These are phyloP conservation scores for Beverwykella pulmonaria DNA, from an alignment of 495 filamentous ascomycete genomes.

Conservation along the genomic window DNA sequence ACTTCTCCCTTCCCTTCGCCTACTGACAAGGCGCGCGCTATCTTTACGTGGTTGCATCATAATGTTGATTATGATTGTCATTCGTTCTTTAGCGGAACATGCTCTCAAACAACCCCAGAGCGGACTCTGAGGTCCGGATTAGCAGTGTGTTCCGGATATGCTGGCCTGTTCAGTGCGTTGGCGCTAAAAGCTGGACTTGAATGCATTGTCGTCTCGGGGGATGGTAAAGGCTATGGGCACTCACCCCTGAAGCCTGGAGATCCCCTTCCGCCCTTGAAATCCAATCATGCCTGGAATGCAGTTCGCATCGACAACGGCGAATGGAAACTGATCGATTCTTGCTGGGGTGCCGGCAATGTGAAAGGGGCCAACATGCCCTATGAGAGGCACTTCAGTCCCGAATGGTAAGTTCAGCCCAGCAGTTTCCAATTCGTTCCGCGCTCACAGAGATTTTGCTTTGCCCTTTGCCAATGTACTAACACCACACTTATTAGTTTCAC, in stretches of 20 bases:
- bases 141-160: slow-evolving; percentile 91
- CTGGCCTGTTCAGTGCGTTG: slow-evolving; percentile 74
- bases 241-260: slow-evolving; percentile 56
- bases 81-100: slow-evolving; percentile 70
- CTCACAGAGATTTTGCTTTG: neutral
- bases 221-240: slow-evolving; percentile 87
- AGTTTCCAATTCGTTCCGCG: no score
- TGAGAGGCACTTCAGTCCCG: slow-evolving; percentile 65
- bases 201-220: slow-evolving; percentile 67
- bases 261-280: slow-evolving; percentile 58
- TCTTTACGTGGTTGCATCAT: slow-evolving; percentile 96
- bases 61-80: slow-evolving; percentile 83
- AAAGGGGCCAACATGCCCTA: slow-evolving; percentile 59
- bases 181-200: slow-evolving; percentile 76
- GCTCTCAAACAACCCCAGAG: slow-evolving; percentile 63
- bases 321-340: slow-evolving; percentile 91
- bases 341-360: slow-evolving; percentile 84
- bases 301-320: slow-evolving; percentile 79
- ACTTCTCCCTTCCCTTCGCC: slow-evolving; percentile 75
- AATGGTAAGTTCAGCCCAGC: neutral
- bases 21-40: slow-evolving; percentile 86
- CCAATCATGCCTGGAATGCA: slow-evolving; percentile 88
- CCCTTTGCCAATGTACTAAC: neutral
- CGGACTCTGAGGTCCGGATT: slow-evolving; percentile 71
- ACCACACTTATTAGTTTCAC: slow-evolving; percentile 58